Conservation (phyloP, 441 rosid genomes). For the Populus hybrid region DNA sequence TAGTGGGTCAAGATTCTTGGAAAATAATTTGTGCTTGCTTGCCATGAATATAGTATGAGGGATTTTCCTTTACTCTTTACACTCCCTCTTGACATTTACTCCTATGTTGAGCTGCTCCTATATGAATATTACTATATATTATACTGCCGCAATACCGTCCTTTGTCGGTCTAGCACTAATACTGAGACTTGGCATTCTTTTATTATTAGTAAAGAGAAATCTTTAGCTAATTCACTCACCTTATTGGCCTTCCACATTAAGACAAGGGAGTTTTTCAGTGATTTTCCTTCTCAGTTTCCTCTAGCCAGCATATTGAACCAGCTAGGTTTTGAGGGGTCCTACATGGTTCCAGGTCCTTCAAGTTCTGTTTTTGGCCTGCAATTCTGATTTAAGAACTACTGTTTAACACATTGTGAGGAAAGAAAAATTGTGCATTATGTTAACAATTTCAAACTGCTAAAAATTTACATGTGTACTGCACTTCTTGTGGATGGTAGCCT, state of each 20-base stretch:
- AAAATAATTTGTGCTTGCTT: neutral
- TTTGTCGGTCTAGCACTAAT: neutral
- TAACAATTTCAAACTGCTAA: slow-evolving; percentile 24
- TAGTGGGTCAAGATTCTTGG: neutral
- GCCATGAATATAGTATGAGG: neutral
- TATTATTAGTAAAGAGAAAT: neutral
- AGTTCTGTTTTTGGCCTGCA: neutral
- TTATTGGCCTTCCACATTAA: slow-evolving; percentile 21
- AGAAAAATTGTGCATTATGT: neutral
- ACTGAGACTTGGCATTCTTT: neutral
- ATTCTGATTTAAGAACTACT: neutral
- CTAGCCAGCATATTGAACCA: slow-evolving; percentile 16
- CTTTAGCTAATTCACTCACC: slow-evolving; percentile 19
- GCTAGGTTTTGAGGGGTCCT: slow-evolving; percentile 10
- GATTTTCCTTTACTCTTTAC: neutral
- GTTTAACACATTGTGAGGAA: neutral
- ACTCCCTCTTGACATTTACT: neutral
- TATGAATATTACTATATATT: neutral
- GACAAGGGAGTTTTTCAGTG: slow-evolving; percentile 24
- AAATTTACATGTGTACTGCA: slow-evolving; percentile 30
- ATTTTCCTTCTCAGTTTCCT: slow-evolving; percentile 35
- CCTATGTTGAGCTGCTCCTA: neutral
- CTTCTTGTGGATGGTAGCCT: slow-evolving; percentile 19
- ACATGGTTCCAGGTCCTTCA: neutral
- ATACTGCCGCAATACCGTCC: neutral